Percentiles rank a stretch among this genome's conserved stretches.
Evolutionary conservation across 2,329 filamentous ascomycete species (phyloP).

Genomic region (Didymella keratinophila): DNA sequence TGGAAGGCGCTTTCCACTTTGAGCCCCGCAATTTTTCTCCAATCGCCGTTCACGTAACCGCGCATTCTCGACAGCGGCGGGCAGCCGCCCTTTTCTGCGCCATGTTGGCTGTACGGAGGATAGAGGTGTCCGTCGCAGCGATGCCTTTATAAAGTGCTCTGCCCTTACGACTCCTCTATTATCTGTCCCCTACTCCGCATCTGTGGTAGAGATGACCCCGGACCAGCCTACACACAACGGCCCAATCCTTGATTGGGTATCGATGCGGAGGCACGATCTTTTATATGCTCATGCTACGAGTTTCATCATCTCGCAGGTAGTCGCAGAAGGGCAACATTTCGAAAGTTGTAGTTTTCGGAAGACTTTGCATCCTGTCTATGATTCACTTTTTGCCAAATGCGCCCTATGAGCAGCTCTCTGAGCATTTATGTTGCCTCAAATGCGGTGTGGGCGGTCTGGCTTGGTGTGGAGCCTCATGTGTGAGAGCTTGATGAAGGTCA

Average conservation of each 20-base stretch:
- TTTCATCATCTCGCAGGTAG: neutral
- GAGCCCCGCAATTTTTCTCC: slow-evolving; percentile 19
- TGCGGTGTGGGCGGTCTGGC: slow-evolving; percentile 17
- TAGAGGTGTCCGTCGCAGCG: slow-evolving; percentile 15
- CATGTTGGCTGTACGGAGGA: slow-evolving; percentile 8
- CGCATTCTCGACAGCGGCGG: slow-evolving; percentile 12
- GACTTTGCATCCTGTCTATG: too few relatives aligned
- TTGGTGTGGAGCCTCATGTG: slow-evolving; percentile 13
- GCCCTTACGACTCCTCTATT: slow-evolving; percentile 1
- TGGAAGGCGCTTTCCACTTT: slow-evolving; percentile 18
- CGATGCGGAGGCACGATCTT: slow-evolving; percentile 15
- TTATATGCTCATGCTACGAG: slow-evolving; percentile 6
- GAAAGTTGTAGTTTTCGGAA: neutral
- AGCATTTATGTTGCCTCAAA: slow-evolving; percentile 5
- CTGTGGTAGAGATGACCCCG: slow-evolving; percentile 5
- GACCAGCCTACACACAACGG: slow-evolving; percentile 9
- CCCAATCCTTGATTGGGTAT: slow-evolving; percentile 21
- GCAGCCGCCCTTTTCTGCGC: slow-evolving; percentile 17
- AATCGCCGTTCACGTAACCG: slow-evolving; percentile 15
- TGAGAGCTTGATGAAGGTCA: slow-evolving; percentile 18
- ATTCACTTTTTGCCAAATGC: neutral
- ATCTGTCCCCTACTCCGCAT: neutral
- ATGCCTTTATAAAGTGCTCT: slow-evolving; percentile 1
- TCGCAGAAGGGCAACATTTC: slow-evolving; percentile 3
- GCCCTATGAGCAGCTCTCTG: neutral